Conservation (phyloP, 1,284 basidiomycete genomes). For the Papiliotrema laurentii region DNA sequence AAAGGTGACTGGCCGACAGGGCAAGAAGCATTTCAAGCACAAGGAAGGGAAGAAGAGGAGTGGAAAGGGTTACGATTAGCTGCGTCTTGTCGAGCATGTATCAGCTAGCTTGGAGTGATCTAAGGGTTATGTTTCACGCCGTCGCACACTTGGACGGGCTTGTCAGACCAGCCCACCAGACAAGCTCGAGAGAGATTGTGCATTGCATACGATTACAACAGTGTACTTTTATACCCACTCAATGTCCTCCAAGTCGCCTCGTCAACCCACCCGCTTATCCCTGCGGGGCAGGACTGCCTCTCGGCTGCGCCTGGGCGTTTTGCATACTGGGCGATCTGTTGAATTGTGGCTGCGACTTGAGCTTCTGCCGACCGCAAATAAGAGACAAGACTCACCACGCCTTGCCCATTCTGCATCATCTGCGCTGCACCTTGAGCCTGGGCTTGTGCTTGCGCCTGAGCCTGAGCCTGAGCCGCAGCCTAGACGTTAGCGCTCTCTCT, state of each 20-base stretch:
- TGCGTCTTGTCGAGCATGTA: not conserved
- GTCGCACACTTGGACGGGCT: too few species aligned
- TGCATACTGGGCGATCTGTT: constrained; percentile 25
- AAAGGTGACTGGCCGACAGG: constrained; percentile 49
- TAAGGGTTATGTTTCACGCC: too few species aligned
- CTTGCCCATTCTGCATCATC: constrained; percentile 10
- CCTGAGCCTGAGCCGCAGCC: constrained; percentile 12
- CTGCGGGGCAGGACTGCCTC: constrained; percentile 15
- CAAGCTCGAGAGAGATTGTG: too few species aligned
- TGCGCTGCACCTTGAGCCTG: constrained; percentile 12
- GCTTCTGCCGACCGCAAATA: not conserved
- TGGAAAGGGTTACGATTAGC: constrained; percentile 77
- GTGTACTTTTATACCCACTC: too few species aligned
- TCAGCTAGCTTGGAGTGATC: too few species aligned
- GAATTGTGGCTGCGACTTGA: constrained; percentile 15
- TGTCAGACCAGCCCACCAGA: too few species aligned
- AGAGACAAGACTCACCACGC: constrained; percentile 9
- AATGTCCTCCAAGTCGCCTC: too few species aligned
- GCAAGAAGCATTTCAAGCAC: constrained; percentile 88
- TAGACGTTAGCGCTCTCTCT: not conserved
- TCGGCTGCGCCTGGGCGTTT: constrained; percentile 13
- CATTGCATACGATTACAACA: too few species aligned
- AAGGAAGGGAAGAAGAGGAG: constrained; percentile 80
- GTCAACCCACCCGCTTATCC: too few species aligned
- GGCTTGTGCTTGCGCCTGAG: constrained; percentile 13